Conservation (phyloP, 495 filamentous ascomycete genomes). For the Aspergillus kassunensis region DNA sequence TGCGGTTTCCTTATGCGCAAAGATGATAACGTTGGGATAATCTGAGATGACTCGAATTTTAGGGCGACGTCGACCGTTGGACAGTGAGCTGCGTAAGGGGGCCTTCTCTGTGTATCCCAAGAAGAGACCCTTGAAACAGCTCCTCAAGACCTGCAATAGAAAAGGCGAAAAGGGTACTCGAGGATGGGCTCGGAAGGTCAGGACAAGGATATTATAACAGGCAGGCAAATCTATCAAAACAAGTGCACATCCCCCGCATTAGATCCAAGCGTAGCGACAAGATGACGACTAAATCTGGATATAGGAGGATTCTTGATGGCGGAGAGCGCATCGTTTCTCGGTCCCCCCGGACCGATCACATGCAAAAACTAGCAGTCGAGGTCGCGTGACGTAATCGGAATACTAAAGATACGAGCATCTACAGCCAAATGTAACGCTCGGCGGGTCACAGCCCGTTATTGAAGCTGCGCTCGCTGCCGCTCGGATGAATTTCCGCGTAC, state of each 20-base stretch:
- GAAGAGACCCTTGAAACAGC: neutral
- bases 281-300: conserved; percentile 24
- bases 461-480: no score
- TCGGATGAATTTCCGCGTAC: conserved; percentile 18
- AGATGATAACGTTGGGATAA: neutral
- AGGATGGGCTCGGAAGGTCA: neutral
- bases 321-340: conserved; percentile 14
- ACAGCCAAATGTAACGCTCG: neutral
- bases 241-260: conserved; percentile 18
- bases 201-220: conserved; percentile 6
- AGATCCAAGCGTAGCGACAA: conserved; percentile 3
- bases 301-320: conserved; percentile 14
- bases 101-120: neutral
- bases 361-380: conserved; percentile 28
- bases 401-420: conserved; percentile 29
- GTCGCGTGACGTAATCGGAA: conserved; percentile 39
- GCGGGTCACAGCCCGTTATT: neutral
- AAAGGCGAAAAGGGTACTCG: neutral
- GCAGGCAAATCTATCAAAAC: conserved; percentile 5
- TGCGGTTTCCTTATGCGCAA: neutral
- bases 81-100: conserved; percentile 3
- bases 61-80: conserved; percentile 15
- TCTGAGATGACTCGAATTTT: conserved; percentile 1
- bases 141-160: neutral
- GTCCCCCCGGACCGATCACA: conserved; percentile 34